Evolutionary conservation across 2,329 filamentous ascomycete species (phyloP), one percentile per base, ranked within the genome.

Genomic region (Tolypocladium tropicale): DNA sequence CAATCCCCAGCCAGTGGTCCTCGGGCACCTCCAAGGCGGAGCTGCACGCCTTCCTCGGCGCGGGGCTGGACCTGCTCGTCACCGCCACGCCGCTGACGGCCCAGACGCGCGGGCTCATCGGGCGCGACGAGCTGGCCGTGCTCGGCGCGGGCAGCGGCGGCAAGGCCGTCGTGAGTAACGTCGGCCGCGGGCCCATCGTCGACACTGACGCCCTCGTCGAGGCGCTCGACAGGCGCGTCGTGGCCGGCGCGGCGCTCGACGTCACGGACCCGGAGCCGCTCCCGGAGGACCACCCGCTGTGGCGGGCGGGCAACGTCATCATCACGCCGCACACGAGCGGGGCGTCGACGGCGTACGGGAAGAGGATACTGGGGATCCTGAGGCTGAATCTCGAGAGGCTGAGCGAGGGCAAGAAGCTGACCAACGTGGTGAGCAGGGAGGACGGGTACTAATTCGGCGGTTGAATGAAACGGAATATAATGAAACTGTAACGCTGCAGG

Each of bases 201-300:
- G 14, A 28, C 43, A 48, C 43, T 12, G 43, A 48, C 14, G 43
- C 6, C 23, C 43, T 48, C 43, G 43, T 48, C 43, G 43, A 14
- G 43, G 43, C 43, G 43, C 43, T 48, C 5, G 2, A 7, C 6
- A 25, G 7, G 23, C 12, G 43, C 25, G 43, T 64, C 50, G 67
- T 72, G 37, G 39, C 72, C 14, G 86, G 86, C 10, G 86, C 86
- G 0, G 85, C 85, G 4, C 67, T 90, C 32, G 86, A 89, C 66
- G 87, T 90, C 0, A 83, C 86, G 1, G 85, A 89, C 58, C 86
- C 86, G 0, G 87, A 90, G 66, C 87, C 87, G 0, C 65, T 90
- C 58, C 85, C 85, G 0, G 64, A 72, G 12, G 80, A 83, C 25
- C 79, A 85, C 64, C 77, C 81, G 58, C 69, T 90, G 30, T 89